Percentiles rank a stretch among this genome's conserved stretches.
These are phyloP conservation scores for Exophiala calicioides DNA, from an alignment of 2,329 filamentous ascomycete species.

Conservation along the genomic window DNA sequence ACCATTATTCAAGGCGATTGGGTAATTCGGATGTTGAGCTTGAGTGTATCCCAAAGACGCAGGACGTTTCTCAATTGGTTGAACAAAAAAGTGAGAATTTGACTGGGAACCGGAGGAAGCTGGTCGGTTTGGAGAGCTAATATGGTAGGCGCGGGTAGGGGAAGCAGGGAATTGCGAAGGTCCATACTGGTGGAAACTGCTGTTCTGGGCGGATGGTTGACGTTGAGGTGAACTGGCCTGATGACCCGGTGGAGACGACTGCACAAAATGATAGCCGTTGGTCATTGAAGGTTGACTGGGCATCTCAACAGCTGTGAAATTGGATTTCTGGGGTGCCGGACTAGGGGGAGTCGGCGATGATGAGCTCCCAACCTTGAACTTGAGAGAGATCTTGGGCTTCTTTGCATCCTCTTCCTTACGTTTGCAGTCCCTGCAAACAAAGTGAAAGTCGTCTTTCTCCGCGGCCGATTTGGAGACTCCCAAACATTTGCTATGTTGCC, in stretches of 20 bases:
- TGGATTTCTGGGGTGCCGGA: slow-evolving; percentile 16
- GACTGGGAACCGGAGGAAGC: neutral
- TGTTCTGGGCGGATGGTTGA: slow-evolving; percentile 4
- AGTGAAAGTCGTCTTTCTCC: slow-evolving; percentile 82
- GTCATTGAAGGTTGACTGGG: slow-evolving; percentile 15
- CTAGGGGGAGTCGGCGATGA: slow-evolving; percentile 29
- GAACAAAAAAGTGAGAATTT: neutral
- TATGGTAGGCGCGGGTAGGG: slow-evolving; percentile 5
- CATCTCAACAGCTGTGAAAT: slow-evolving; percentile 19
- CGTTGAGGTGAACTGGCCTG: slow-evolving; percentile 7
- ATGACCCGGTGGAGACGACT: slow-evolving; percentile 22
- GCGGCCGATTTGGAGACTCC: slow-evolving; percentile 76
- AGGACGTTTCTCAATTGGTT: too few species aligned
- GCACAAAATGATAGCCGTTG: slow-evolving; percentile 31
- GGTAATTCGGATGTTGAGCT: slow-evolving; percentile 35
- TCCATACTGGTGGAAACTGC: slow-evolving; percentile 35
- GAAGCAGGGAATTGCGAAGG: slow-evolving; percentile 31
- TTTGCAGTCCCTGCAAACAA: slow-evolving; percentile 77
- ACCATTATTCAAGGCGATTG: slow-evolving; percentile 36
- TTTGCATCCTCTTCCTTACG: slow-evolving; percentile 64
- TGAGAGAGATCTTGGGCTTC: slow-evolving; percentile 62
- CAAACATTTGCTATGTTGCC: slow-evolving; percentile 95
- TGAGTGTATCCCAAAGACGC: too few species aligned
- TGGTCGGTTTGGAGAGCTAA: neutral
- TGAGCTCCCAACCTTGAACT: slow-evolving; percentile 53